These are phyloP conservation scores for Solanum ahanhuiri DNA, from an alignment of 257 asterid species.

Conservation along the genomic window DNA sequence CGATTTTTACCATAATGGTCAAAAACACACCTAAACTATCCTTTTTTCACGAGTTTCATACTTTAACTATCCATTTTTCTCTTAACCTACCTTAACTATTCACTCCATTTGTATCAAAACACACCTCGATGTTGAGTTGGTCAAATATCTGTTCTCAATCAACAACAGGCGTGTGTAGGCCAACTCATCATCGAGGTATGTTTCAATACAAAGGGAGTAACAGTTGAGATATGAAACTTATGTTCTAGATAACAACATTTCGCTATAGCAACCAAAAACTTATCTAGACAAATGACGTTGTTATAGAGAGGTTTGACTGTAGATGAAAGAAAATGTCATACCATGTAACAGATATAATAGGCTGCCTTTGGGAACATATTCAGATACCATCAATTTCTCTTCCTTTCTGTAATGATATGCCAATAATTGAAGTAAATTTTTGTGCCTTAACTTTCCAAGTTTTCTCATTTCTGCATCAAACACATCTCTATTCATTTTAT, in stretches of 20 bases:
- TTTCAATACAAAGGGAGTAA: background rate
- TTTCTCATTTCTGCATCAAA: slow-evolving; percentile 54
- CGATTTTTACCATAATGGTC: background rate
- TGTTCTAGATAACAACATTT: background rate
- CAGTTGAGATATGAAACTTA: background rate
- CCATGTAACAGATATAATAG: slow-evolving; percentile 66
- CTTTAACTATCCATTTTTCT: background rate
- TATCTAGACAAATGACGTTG: background rate
- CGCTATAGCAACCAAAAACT: background rate
- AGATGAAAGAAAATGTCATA: slow-evolving; percentile 3
- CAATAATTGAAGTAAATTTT: slow-evolving; percentile 57
- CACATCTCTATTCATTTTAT: slow-evolving; percentile 47
- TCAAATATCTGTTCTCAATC: background rate
- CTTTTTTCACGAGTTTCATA: background rate
- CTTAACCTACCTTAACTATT: background rate
- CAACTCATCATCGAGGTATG: background rate
- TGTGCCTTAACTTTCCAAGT: slow-evolving; percentile 52
- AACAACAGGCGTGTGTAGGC: background rate
- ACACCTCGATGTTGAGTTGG: background rate
- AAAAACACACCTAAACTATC: background rate
- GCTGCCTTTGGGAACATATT: slow-evolving; percentile 68
- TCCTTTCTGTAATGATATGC: slow-evolving; percentile 77
- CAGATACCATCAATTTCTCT: slow-evolving; percentile 72
- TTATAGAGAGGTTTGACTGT: background rate
- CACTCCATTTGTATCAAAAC: background rate